A percentile compares a stretch with the other conserved stretches of the same genome.
These are phyloP conservation scores for Senna tora DNA, from an alignment of 306 rosid species.

Conservation along the genomic window DNA sequence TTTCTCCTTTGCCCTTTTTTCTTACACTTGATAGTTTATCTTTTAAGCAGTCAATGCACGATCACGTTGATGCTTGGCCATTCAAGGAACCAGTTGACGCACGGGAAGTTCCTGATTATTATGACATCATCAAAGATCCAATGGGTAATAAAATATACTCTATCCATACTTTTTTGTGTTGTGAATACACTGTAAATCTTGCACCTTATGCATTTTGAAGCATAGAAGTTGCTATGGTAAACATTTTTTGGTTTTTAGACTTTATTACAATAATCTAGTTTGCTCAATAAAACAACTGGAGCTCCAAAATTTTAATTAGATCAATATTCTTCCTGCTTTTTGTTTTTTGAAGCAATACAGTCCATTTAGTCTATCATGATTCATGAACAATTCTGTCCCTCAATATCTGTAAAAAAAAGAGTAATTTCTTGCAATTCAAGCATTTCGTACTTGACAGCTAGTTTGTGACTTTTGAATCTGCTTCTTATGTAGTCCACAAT, in stretches of 20 bases:
- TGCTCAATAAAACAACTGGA: not conserved
- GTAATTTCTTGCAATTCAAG: no score
- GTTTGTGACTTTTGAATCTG: not conserved
- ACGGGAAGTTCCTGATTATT: constrained; percentile 93
- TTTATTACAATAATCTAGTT: not conserved
- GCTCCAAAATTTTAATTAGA: not conserved
- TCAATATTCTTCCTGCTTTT: not conserved
- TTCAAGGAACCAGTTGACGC: constrained; percentile 95
- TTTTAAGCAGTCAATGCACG: constrained; percentile 64
- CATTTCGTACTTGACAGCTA: constrained; percentile 3
- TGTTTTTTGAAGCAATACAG: no score
- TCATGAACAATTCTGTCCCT: no score
- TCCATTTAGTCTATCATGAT: no score
- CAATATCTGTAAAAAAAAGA: no score
- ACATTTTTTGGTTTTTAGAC: not conserved
- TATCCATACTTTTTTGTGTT: constrained; percentile 16
- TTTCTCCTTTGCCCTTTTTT: not conserved
- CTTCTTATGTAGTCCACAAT: not conserved
- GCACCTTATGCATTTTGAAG: constrained; percentile 7
- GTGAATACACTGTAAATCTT: not conserved
- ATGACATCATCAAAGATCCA: constrained; percentile 89
- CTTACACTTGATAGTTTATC: constrained; percentile 24
- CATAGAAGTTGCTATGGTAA: not conserved
- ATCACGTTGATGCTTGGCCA: constrained; percentile 94
- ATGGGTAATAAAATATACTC: constrained; percentile 59